phyloP scores from a whole-genome alignment of 495 filamentous ascomycete genomes.

The Aspergillus avenaceus region DNA sequence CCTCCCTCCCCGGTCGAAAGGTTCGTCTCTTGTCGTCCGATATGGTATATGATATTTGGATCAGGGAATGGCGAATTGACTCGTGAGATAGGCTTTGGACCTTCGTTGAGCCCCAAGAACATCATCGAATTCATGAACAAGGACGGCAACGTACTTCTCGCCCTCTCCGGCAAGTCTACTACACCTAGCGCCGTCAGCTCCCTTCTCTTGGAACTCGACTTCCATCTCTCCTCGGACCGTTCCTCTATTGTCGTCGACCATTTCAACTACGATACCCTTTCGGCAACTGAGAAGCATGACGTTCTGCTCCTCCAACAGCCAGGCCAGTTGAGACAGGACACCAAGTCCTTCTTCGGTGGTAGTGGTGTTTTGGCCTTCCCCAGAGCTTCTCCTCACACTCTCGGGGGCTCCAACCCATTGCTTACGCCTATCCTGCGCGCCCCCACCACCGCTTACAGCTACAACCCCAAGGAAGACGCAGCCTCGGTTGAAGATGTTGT shows the following conservation, averaged over 20 bases:
- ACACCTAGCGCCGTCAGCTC: conserved; percentile 77
- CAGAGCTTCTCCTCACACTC: conserved; percentile 69
- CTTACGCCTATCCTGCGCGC: conserved; percentile 78
- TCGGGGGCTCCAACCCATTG: conserved; percentile 70
- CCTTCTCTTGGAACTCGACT: conserved; percentile 85
- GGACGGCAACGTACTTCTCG: conserved; percentile 85
- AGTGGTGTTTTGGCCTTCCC: conserved; percentile 75
- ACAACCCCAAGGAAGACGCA: conserved; percentile 86
- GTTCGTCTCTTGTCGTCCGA: conserved; percentile 34
- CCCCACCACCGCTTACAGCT: conserved; percentile 80
- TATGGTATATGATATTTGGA: background rate
- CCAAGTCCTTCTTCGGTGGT: conserved; percentile 76
- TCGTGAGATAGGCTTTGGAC: conserved; percentile 65
- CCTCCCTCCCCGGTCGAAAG: conserved; percentile 84
- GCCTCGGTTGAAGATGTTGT: conserved; percentile 75
- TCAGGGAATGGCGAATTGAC: conserved; percentile 36
- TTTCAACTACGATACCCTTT: conserved; percentile 83
- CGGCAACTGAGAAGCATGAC: conserved; percentile 79
- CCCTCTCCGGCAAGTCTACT: conserved; percentile 70
- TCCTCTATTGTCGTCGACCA: conserved; percentile 84
- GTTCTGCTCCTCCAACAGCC: conserved; percentile 73
- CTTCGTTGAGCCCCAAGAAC: conserved; percentile 76
- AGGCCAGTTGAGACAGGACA: conserved; percentile 54
- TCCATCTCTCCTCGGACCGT: conserved; percentile 82
- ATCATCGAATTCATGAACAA: conserved; percentile 89